Evolutionary conservation across 2,329 filamentous ascomycete species (phyloP), one percentile per base, ranked within the genome.

Genomic region (Talaromyces sp.): DNA sequence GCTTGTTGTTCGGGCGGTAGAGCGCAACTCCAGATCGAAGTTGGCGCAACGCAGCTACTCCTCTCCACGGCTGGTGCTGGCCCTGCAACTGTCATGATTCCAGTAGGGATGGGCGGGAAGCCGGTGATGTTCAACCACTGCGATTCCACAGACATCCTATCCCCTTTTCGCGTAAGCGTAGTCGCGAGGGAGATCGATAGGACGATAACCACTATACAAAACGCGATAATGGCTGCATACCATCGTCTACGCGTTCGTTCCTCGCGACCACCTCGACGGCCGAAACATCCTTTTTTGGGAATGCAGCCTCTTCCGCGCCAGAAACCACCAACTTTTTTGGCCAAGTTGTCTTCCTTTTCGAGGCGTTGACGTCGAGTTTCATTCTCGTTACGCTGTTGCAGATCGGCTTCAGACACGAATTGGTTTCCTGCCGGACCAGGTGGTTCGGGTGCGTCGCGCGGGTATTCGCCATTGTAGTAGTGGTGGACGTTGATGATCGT

Each of bases 101-200:
- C 94, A 0, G 91, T 94, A 1, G 91, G 92, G 72, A 97, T 91
- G 0, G 93, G 90, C 19, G 93, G 93, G 70, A 91, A 97, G 60
- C 89, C 88, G 1, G 93, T 96, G 67, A 96, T 76, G 73, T 96
- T 97, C 64, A 97, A 83, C 90, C 92, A 97, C 58, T 84, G 79
- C 1, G 84, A 83, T 69, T 84, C 75, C 9, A 81, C 77, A 0
- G 79, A 75, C 3, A 74, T 82, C 63, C 70, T 70, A 72, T 79
- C 71, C 47, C 78, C 73, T 68, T 79, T 78, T 68, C 77, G 80
- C 62, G 81, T 83, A 49, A 92, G 77, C 1, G 86, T 82, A 13
- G 87, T 83, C 0, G 84, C 75, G 1, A 92, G 79, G 1, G 86
- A 80, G 25, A 89, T 75, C 17, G 83, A 81, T 11, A 90, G 72